Conservation (phyloP, 495 filamentous ascomycete genomes). For the Podospora comata region DNA sequence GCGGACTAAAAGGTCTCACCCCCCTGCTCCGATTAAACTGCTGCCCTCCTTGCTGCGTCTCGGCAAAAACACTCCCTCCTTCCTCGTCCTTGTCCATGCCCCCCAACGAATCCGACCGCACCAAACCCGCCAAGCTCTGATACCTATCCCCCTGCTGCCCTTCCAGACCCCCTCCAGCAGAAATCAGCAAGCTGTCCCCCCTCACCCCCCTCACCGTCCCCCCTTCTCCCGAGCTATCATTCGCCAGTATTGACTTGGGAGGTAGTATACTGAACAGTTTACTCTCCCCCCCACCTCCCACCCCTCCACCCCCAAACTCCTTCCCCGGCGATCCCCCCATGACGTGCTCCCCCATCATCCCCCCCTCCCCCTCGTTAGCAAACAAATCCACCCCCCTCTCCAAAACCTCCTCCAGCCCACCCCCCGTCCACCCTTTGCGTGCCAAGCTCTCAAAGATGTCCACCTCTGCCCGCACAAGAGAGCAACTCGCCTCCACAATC, state of each 20-base stretch:
- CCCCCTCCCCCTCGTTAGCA: conserved; percentile 44
- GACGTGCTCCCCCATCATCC: conserved; percentile 12
- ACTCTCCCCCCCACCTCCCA: conserved; percentile 31
- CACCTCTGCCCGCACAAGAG: conserved; percentile 59
- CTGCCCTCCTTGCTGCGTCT: conserved; percentile 16
- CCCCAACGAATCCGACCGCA: not conserved
- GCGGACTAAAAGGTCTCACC: conserved; percentile 53
- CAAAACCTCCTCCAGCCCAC: conserved; percentile 59
- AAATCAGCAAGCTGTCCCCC: conserved; percentile 44
- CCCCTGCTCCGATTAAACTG: conserved; percentile 44
- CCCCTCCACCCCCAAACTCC: conserved; percentile 10
- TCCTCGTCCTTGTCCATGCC: conserved; percentile 19
- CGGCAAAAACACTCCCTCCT: conserved; percentile 52
- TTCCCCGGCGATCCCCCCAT: conserved; percentile 22
- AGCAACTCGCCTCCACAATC: conserved; percentile 59
- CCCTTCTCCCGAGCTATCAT: conserved; percentile 16
- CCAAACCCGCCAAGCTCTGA: conserved; percentile 44
- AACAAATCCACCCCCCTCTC: conserved; percentile 61
- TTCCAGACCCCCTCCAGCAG: not conserved
- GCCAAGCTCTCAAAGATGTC: conserved; percentile 65
- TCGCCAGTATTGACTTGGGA: conserved; percentile 53
- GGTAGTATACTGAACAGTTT: conserved; percentile 59
- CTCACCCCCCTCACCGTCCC: conserved; percentile 28
- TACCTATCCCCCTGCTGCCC: conserved; percentile 40
- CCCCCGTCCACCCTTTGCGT: conserved; percentile 62